These are phyloP conservation scores for Gentiana macrophylla DNA, from an alignment of 257 asterid genomes.

Conservation along the genomic window DNA sequence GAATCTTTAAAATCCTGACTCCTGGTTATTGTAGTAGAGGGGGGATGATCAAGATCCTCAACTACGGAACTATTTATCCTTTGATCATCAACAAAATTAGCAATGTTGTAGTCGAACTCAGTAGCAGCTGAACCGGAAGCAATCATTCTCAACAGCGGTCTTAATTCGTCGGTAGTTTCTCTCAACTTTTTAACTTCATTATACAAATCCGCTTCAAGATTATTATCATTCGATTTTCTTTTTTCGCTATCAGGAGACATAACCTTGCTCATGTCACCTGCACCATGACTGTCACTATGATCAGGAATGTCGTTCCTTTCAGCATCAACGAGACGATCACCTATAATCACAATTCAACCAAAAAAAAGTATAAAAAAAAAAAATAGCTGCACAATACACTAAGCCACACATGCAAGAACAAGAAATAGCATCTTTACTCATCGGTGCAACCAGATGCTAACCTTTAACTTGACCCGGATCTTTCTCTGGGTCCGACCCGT, in stretches of 20 bases:
- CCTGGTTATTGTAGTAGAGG: conserved; percentile 44
- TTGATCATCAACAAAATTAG: conserved; percentile 45
- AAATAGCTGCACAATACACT: not conserved
- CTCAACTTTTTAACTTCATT: conserved; percentile 39
- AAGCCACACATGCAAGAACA: conserved; percentile 5
- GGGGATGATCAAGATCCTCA: conserved; percentile 50
- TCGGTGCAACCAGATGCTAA: conserved; percentile 20
- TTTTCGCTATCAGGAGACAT: conserved; percentile 34
- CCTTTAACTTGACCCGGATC: conserved; percentile 34
- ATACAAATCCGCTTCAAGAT: not conserved
- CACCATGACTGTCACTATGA: conserved; percentile 26
- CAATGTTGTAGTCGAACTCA: conserved; percentile 44
- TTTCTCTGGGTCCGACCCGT: conserved; percentile 34
- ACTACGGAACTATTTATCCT: conserved; percentile 35
- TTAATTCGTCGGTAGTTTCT: conserved; percentile 38
- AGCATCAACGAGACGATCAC: conserved; percentile 33
- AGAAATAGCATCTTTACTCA: conserved; percentile 18
- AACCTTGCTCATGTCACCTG: conserved; percentile 31
- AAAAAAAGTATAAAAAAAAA: conserved; percentile 11
- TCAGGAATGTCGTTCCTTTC: conserved; percentile 57
- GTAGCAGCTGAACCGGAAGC: conserved; percentile 33
- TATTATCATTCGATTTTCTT: conserved; percentile 21
- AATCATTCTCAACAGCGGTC: conserved; percentile 41
- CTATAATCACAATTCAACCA: conserved; percentile 10
- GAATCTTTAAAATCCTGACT: conserved; percentile 64